Evolutionary conservation across 108 stramenopile genomes (phyloP).

Genomic region (Epithemia pelagica): DNA sequence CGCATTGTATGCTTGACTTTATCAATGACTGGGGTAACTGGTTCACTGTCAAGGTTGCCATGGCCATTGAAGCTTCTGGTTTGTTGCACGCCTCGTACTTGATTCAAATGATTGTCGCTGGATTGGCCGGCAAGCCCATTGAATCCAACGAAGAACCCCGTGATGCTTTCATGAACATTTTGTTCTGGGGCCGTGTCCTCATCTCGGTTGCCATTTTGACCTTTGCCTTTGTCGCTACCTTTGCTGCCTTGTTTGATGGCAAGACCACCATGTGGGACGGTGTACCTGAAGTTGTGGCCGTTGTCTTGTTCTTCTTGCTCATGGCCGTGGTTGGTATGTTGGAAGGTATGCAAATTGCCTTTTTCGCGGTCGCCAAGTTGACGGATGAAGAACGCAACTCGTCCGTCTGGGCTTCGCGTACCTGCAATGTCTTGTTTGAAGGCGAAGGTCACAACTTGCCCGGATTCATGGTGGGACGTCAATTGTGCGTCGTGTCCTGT

Average conservation of each 20-base stretch:
- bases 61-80: constrained; percentile 42
- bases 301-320: constrained; percentile 66
- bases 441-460: constrained; percentile 56
- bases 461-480: constrained; percentile 55
- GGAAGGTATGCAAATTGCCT: constrained; percentile 86
- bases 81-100: constrained; percentile 42
- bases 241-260: constrained; percentile 42
- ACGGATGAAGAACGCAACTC: constrained; percentile 23
- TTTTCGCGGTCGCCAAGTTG: constrained; percentile 71
- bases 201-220: constrained; percentile 34
- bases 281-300: constrained; percentile 37
- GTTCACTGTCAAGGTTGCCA: constrained; percentile 44
- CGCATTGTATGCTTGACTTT: constrained; percentile 54
- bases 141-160: constrained; percentile 53
- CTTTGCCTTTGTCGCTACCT: constrained; percentile 43
- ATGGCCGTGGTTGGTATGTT: constrained; percentile 69
- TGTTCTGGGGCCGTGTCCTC: constrained; percentile 47
- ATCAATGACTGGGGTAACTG: constrained; percentile 53
- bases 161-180: constrained; percentile 18
- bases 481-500: constrained; percentile 25
- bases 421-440: constrained; percentile 41
- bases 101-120: constrained; percentile 35
- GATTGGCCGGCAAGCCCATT: constrained; percentile 36
- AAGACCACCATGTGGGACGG: constrained; percentile 54
- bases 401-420: constrained; percentile 18